phyloP scores from a whole-genome alignment of 148 eudicot genomes.

The Talinum fruticosum region DNA sequence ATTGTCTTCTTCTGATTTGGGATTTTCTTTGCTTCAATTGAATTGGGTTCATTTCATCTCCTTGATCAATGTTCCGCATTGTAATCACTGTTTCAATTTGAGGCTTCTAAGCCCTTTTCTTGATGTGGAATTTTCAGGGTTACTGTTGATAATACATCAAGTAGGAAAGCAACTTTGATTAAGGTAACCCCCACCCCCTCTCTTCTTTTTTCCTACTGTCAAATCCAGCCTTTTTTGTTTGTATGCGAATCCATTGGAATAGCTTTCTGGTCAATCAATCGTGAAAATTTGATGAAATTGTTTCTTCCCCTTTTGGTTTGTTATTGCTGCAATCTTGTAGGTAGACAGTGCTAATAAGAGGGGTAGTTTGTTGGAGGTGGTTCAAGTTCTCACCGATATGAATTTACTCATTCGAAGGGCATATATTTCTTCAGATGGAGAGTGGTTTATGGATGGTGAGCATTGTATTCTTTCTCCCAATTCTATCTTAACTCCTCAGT shows the following conservation, averaged over 20 bases:
- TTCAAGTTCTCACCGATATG: constrained; percentile 58
- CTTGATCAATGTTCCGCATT: background rate
- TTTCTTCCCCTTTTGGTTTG: background rate
- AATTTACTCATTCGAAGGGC: constrained; percentile 45
- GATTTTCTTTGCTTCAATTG: background rate
- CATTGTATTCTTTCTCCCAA: background rate
- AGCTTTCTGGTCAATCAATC: background rate
- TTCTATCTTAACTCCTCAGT: background rate
- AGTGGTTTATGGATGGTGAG: constrained; percentile 74
- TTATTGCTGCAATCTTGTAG: constrained; percentile 24
- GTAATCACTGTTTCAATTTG: background rate
- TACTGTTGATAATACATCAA: constrained; percentile 71
- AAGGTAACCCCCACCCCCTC: constrained; percentile 40
- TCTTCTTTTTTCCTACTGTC: background rate
- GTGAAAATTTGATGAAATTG: background rate
- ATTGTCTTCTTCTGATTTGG: background rate
- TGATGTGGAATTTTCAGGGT: constrained; percentile 54
- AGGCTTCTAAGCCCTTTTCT: background rate
- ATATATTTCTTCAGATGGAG: constrained; percentile 70
- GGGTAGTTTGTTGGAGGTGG: constrained; percentile 69
- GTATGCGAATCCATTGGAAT: background rate
- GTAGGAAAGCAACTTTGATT: constrained; percentile 61
- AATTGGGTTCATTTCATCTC: constrained; percentile 22
- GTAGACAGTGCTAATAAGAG: constrained; percentile 65
- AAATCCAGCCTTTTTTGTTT: background rate